Percentiles rank a stretch among this genome's conserved stretches.
phyloP scores from a whole-genome alignment of 2,329 filamentous ascomycete species.

The Fusarium falciforme region DNA sequence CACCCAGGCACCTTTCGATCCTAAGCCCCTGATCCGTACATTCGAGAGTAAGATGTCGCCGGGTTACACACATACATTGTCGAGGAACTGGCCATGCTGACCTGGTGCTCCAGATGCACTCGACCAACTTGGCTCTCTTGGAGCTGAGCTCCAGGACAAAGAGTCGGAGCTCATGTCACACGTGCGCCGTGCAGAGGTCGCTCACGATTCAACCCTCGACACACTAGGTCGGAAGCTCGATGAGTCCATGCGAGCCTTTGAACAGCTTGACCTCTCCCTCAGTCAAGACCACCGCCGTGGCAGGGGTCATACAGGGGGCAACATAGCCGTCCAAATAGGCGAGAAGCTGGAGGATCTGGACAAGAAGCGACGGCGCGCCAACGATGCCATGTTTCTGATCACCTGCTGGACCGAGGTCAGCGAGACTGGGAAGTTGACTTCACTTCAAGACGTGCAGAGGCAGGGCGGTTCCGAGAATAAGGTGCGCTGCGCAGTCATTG shows the following conservation, averaged over 20 bases:
- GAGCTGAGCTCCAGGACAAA: slow-evolving; percentile 86
- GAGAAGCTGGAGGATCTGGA: slow-evolving; percentile 95
- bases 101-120: slow-evolving; percentile 63
- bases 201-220: slow-evolving; percentile 92
- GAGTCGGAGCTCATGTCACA: slow-evolving; percentile 93
- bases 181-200: slow-evolving; percentile 89
- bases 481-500: slow-evolving; percentile 92
- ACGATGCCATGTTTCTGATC: slow-evolving; percentile 94
- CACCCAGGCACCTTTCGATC: slow-evolving; percentile 79
- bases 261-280: slow-evolving; percentile 85
- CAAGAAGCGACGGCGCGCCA: slow-evolving; percentile 86
- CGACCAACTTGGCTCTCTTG: slow-evolving; percentile 75
- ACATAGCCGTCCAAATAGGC: slow-evolving; percentile 93
- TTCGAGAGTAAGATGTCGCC: slow-evolving; percentile 75
- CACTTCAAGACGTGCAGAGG: slow-evolving; percentile 88
- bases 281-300: slow-evolving; percentile 66
- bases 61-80: background rate
- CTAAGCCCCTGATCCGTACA: slow-evolving; percentile 94
- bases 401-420: slow-evolving; percentile 97
- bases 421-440: slow-evolving; percentile 85
- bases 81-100: slow-evolving; percentile 21
- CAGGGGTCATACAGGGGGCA: slow-evolving; percentile 73
- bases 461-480: slow-evolving; percentile 91
- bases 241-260: slow-evolving; percentile 91
- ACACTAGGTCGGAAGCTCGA: slow-evolving; percentile 90